Evolutionary conservation across 495 filamentous ascomycete genomes (phyloP), one percentile per base, ranked within the genome.

Genomic region (Symbiotaphrina buchneri): DNA sequence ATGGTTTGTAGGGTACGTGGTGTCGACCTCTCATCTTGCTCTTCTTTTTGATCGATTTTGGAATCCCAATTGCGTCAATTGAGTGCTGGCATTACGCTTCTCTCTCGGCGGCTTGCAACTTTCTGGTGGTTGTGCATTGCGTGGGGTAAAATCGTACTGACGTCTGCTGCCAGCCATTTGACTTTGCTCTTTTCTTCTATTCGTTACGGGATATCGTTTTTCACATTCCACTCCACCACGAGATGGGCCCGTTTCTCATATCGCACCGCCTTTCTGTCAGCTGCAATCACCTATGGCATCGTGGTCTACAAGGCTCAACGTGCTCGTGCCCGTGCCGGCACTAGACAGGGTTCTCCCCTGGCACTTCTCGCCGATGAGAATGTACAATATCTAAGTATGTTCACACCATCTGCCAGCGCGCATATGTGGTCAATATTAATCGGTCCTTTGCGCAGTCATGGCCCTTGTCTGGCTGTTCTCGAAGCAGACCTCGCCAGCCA

Each of bases 251-350:
- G 62, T 32, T 67, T 90, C 47, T 71, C 71, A 36, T 97, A 97
- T 51, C 83, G 90, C 40, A 60, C 75, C 21, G 76, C 83, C 24
- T 97, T 95, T 49, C 33, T 93, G 33, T 68, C 80, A 5, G 87
- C 87, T 0, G 79, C 83, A 8, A 67, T 66, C 18, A 95, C 87
- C 2, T 97, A 97, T 53, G 87, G 90, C 39, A 94, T 97, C 37
- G 87, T 97, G 13, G 90, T 95, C n/a, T 95, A 91, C 64, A 97
- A 97, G 65, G 81, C 80, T 31, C 84, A 77, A 55, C 71, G 84
- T 34, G 77, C 87, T 36, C 71, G 79, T 34, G 62, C 74, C 37
- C 67, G 69, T 51, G 55, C 65, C 29, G 72, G 71, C 29, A 61
- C 65, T 24, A 63, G 67, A 39, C 59, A 55, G 38, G 67, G 70